These are phyloP conservation scores for Amborella trichopoda DNA, from an alignment of 164 flowering plant species.

Conservation along the genomic window DNA sequence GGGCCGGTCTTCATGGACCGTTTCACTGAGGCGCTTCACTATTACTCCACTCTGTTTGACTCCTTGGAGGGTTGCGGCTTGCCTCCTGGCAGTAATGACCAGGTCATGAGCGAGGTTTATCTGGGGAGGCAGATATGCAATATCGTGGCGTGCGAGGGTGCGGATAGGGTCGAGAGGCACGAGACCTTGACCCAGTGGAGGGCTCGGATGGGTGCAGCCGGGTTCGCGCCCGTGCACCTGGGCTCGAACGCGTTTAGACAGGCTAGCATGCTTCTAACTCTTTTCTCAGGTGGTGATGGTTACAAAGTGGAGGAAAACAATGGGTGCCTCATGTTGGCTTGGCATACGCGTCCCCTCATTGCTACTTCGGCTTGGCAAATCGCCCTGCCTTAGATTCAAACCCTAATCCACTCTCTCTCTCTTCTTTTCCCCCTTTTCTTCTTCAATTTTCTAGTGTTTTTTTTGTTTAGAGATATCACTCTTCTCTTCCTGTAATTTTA, in stretches of 20 bases:
- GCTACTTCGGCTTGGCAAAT: constrained; percentile 66
- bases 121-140: constrained; percentile 72
- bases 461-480: no score
- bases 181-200: constrained; percentile 63
- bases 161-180: constrained; percentile 65
- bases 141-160: constrained; percentile 77
- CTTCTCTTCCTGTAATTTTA: background rate
- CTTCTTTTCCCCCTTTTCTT: background rate
- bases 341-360: constrained; percentile 79
- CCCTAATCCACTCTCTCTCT: background rate
- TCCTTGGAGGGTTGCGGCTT: constrained; percentile 55
- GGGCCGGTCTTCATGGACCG: constrained; percentile 55
- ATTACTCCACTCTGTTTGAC: constrained; percentile 69
- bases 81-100: constrained; percentile 28
- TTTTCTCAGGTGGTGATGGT: constrained; percentile 64
- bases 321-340: constrained; percentile 68
- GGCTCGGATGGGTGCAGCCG: constrained; percentile 34
- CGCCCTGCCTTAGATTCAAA: background rate
- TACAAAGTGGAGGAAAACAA: constrained; percentile 68
- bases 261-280: constrained; percentile 62
- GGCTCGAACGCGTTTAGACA: constrained; percentile 82
- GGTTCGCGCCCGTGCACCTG: constrained; percentile 55
- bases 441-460: no score
- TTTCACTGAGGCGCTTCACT: constrained; percentile 58
- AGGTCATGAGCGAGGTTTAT: constrained; percentile 58